Conservation (phyloP, 2,329 filamentous ascomycete genomes). For the Botrytis sinoallii region DNA sequence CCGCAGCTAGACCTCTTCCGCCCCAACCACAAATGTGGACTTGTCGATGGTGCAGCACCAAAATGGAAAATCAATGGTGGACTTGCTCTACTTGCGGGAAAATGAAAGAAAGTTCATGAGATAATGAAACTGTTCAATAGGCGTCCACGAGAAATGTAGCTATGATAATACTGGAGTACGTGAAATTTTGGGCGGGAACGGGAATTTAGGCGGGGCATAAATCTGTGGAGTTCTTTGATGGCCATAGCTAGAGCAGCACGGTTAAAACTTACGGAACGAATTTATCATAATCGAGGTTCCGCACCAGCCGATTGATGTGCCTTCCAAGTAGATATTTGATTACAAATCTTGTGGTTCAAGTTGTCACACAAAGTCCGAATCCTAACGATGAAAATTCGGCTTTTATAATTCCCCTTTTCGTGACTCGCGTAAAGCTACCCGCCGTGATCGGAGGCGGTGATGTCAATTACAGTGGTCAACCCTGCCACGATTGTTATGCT, state of each 20-base stretch:
- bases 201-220: neutral
- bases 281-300: neutral
- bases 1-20: slow-evolving; percentile 19
- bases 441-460: neutral
- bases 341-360: neutral
- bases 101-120: slow-evolving; percentile 51
- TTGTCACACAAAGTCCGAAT: neutral
- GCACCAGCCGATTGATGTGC: neutral
- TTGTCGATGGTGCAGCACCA: slow-evolving; percentile 49
- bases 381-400: neutral
- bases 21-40: slow-evolving; percentile 42
- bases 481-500: neutral
- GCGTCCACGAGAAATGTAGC: neutral
- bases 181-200: neutral
- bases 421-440: neutral
- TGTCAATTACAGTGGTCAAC: neutral
- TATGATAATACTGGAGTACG: neutral
- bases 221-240: neutral
- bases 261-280: neutral
- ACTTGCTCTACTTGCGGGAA: slow-evolving; percentile 53
- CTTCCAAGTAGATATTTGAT: neutral
- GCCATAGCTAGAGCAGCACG: neutral
- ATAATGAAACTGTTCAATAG: neutral
- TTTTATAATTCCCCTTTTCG: neutral
- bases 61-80: slow-evolving; percentile 56